phyloP scores from a whole-genome alignment of 805 yeast genomes.

The Hanseniaspora valbyensis region DNA sequence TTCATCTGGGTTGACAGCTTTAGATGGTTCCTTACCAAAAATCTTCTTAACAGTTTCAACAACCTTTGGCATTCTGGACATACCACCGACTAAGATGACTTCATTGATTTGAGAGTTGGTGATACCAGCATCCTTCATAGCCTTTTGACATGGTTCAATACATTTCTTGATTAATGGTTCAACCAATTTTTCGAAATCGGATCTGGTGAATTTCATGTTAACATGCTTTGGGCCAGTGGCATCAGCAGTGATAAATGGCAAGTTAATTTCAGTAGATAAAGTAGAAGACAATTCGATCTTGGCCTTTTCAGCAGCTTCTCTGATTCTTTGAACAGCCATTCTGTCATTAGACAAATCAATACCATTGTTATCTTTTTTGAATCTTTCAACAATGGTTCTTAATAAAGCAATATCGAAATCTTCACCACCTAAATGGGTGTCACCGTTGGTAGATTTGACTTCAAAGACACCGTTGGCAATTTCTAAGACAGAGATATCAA shows the following conservation, averaged over 20 bases:
- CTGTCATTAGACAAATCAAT: constrained; percentile 49
- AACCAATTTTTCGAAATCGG: constrained; percentile 59
- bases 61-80: constrained; percentile 84
- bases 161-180: constrained; percentile 60
- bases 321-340: constrained; percentile 64
- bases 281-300: constrained; percentile 71
- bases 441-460: constrained; percentile 93
- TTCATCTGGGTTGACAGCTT: constrained; percentile 89
- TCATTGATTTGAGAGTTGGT: constrained; percentile 60
- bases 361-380: constrained; percentile 56
- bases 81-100: constrained; percentile 72
- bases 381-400: constrained; percentile 67
- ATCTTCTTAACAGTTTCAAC: constrained; percentile 56
- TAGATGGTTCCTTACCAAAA: constrained; percentile 76
- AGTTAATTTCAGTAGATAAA: constrained; percentile 52
- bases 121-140: constrained; percentile 64
- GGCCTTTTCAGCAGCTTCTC: constrained; percentile 76
- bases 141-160: constrained; percentile 65
- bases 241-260: constrained; percentile 76
- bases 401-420: constrained; percentile 79
- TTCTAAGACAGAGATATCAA: constrained; percentile 91
- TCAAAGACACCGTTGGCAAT: constrained; percentile 96
- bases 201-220: constrained; percentile 54
- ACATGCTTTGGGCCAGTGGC: constrained; percentile 64
- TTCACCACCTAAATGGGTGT: constrained; percentile 81